Conservation (phyloP, 225 moss, liverwort and hornwort genomes). For the Pleurozium schreberi region DNA sequence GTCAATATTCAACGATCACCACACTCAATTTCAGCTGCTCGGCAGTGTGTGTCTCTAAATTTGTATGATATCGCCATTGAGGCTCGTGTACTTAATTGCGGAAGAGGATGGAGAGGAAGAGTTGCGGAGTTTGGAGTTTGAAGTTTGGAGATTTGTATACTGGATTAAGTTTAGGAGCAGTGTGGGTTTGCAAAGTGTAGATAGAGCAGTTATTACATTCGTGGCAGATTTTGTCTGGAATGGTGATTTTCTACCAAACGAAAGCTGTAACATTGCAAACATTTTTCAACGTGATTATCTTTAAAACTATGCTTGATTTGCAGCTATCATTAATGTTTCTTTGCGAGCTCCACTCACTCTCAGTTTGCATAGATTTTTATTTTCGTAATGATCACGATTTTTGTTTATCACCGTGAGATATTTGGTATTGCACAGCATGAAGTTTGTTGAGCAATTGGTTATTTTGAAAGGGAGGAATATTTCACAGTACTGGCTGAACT, state of each 20-base stretch:
- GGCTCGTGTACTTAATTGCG: too few relatives aligned
- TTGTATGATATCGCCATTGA: not conserved
- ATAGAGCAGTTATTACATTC: not conserved
- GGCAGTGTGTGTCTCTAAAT: too few relatives aligned
- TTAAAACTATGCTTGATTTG: not conserved
- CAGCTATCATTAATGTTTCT: not conserved
- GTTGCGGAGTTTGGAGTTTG: too few relatives aligned
- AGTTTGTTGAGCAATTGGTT: too few relatives aligned
- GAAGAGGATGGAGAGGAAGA: not conserved
- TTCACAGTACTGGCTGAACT: not conserved
- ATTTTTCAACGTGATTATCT: not conserved
- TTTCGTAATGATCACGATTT: not conserved
- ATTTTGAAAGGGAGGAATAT: too few relatives aligned
- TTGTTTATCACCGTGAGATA: too few relatives aligned
- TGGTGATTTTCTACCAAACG: not conserved
- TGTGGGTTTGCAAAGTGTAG: not conserved
- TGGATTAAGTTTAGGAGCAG: not conserved
- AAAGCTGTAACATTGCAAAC: not conserved
- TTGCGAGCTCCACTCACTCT: too few relatives aligned
- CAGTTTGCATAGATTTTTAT: not conserved
- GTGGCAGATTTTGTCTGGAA: too few relatives aligned
- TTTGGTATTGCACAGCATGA: not conserved
- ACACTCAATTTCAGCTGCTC: too few relatives aligned
- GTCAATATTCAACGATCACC: not conserved
- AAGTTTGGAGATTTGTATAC: not conserved